Evolutionary conservation across 2,329 filamentous ascomycete species (phyloP).

Genomic region (Curvularia hawaiiensis): DNA sequence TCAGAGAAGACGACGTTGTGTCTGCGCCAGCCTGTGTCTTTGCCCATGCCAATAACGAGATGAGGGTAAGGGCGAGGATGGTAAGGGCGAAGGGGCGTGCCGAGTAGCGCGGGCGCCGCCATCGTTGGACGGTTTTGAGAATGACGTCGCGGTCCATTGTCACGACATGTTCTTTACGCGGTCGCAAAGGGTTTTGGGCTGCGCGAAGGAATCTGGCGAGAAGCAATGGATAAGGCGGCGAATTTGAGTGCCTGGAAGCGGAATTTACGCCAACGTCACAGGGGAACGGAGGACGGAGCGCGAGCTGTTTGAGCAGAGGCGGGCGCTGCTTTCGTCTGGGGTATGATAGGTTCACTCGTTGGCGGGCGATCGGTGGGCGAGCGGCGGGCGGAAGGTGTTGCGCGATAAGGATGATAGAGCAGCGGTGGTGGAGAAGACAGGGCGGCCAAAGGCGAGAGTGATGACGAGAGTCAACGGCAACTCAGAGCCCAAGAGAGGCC

Average conservation of each 20-base stretch:
- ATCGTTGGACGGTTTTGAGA: conserved; percentile 28
- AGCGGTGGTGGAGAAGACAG: not conserved
- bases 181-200: not conserved
- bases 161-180: conserved; percentile 21
- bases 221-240: conserved; percentile 8
- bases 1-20: not conserved
- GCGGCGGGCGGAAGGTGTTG: not conserved
- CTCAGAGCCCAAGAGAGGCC: not conserved
- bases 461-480: not conserved
- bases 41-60: conserved; percentile 38
- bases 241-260: not conserved
- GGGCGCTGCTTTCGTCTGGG: conserved; percentile 1
- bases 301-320: conserved; percentile 25
- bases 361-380: not conserved
- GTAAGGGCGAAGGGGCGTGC: conserved; percentile 47
- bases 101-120: conserved; percentile 41
- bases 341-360: conserved; percentile 1
- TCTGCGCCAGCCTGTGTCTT: conserved; percentile 15
- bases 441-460: not conserved
- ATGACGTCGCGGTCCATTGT: conserved; percentile 33
- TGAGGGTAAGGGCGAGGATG: conserved; percentile 36
- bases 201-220: conserved; percentile 9
- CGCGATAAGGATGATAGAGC: not conserved
- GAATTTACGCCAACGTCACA: conserved; percentile 18
- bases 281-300: conserved; percentile 21